Evolutionary conservation across 1,284 basidiomycete species (phyloP), one percentile per base, ranked within the genome.

Genomic region (Amylostereum chailletii): DNA sequence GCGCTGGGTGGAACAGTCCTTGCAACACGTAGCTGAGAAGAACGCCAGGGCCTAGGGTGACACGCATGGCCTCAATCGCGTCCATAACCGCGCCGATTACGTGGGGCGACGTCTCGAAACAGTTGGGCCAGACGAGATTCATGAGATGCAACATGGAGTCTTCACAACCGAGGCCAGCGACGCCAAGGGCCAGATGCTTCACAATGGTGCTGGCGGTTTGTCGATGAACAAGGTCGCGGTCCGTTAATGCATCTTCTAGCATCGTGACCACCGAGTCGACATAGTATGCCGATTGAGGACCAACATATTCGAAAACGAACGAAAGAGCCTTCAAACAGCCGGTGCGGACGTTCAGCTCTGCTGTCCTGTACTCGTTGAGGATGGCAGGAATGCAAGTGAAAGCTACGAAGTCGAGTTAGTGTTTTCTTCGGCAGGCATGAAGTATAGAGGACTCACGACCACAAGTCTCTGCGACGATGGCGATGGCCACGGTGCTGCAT

Each of bases 371-470:
- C 66, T 99, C 96, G 70, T 98, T 98, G 42, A 99, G 77, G 60
- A 99, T 97, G 33, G 96, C 96, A 3, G 96, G 96, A 54, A 99
- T 96, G 69, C 94, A 98, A 0, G 95, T 99, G 77, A 99, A 99
- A 6, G 96, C 86, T 86, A 54, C 3, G 55, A 54, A 47, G 39
- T 38, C 53, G 29, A 32, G 49, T 65, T 49, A 67, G 59, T 30
- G 27, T 49, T 7, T 50, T 45, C 34, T 56, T n/a, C 44, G 39
- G 39, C 29, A 42, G 36, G 3, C 46, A 27, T 51, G 9, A 47
- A 31, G 32, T 45, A 52, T 52, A 45, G 19, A 53, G 7, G 19
- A 81, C 83, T 76, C 63, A 86, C 82, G 92, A 66, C 94, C 94
- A 66, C 94, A 97, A 52, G 94, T 98, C 71, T 98, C 94, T 1